Conservation (phyloP, 371 early-diverging fungal genomes). For the Apophysomyces variabilis region DNA sequence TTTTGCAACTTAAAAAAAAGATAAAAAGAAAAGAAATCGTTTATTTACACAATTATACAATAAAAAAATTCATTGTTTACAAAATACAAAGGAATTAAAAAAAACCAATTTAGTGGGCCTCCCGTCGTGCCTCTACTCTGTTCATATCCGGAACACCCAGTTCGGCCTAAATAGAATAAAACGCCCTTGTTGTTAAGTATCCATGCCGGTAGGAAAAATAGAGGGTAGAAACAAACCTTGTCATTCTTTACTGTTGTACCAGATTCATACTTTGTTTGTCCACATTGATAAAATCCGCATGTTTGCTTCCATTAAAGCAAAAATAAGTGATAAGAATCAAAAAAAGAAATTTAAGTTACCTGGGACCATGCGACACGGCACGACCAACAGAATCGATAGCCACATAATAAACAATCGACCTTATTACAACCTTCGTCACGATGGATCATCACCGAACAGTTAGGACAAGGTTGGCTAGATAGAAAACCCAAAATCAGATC, state of each 20-base stretch:
- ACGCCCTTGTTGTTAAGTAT: too few species aligned
- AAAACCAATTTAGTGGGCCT: background rate
- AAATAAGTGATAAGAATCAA: background rate
- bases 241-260: slow-evolving; percentile 10
- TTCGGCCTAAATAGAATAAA: slow-evolving; percentile 31
- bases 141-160: slow-evolving; percentile 50
- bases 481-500: background rate
- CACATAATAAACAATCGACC: slow-evolving; percentile 77
- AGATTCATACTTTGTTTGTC: slow-evolving; percentile 13
- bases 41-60: background rate
- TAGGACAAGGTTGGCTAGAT: slow-evolving; percentile 66
- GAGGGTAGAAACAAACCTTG: background rate
- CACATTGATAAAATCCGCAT: slow-evolving; percentile 49
- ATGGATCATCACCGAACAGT: slow-evolving; percentile 74
- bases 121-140: slow-evolving; percentile 35
- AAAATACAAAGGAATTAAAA: too few species aligned
- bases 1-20: too few species aligned
- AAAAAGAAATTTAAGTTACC: slow-evolving; percentile 15
- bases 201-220: too few species aligned
- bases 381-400: slow-evolving; percentile 74
- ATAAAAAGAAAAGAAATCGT: too few species aligned
- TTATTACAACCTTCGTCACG: slow-evolving; percentile 83
- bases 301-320: slow-evolving; percentile 22
- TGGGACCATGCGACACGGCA: slow-evolving; percentile 51
- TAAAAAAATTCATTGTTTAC: background rate